A percentile compares a stretch with the other conserved stretches of the same genome.
Evolutionary conservation across 192 early-diverging fungal species (phyloP).

Genomic region (Backusella westeae): DNA sequence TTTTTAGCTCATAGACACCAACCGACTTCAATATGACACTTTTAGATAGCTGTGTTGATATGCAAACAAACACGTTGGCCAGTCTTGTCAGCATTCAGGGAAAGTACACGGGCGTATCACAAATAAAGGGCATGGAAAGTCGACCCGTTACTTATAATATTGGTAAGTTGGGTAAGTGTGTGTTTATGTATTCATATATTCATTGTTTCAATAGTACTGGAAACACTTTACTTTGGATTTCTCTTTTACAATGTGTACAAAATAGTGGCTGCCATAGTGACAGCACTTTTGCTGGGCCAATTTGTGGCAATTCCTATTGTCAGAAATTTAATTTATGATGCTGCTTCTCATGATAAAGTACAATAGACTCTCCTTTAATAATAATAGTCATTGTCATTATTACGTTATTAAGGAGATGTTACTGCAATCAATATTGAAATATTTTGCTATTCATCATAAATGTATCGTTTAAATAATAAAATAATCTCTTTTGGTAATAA

Average conservation of each 20-base stretch:
- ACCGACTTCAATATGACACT: constrained; percentile 2
- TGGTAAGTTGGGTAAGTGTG: neutral
- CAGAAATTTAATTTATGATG: neutral
- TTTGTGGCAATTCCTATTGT: neutral
- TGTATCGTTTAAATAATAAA: too few relatives aligned
- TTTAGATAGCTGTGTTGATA: neutral
- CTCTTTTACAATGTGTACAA: neutral
- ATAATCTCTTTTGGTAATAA: too few relatives aligned
- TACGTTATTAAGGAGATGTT: too few relatives aligned
- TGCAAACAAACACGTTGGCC: neutral
- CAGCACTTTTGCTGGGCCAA: neutral
- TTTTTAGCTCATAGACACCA: neutral
- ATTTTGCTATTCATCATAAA: too few relatives aligned
- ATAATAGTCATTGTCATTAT: too few relatives aligned
- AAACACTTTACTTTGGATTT: neutral
- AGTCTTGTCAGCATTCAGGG: neutral
- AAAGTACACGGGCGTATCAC: neutral
- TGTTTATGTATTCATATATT: neutral
- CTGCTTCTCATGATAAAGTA: neutral
- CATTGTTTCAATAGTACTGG: neutral
- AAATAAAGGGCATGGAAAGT: neutral
- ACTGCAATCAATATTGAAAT: too few relatives aligned
- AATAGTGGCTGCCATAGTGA: neutral
- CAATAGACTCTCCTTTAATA: too few relatives aligned
- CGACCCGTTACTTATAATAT: neutral